A percentile compares a stretch with the other conserved stretches of the same genome.
Conservation (phyloP, 1,284 basidiomycete genomes). For the Naganishia sp. region DNA sequence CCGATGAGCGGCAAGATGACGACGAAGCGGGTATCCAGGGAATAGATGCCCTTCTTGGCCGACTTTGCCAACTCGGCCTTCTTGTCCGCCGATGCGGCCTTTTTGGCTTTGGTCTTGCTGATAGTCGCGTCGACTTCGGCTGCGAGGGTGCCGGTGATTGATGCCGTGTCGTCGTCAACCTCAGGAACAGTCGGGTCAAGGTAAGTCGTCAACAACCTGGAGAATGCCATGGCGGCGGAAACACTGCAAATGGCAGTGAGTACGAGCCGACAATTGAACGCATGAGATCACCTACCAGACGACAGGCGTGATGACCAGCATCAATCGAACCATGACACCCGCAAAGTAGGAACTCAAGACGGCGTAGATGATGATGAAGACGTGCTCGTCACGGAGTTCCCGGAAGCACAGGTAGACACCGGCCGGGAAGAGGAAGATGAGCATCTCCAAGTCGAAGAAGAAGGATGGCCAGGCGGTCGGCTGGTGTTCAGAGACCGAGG, state of each 20-base stretch:
- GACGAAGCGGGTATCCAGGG: slow-evolving; percentile 75
- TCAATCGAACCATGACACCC: slow-evolving; percentile 91
- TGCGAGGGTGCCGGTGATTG: slow-evolving; percentile 32
- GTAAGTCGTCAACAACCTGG: slow-evolving; percentile 84
- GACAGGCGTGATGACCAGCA: slow-evolving; percentile 54
- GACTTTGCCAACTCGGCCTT: slow-evolving; percentile 43
- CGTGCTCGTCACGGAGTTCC: slow-evolving; percentile 90
- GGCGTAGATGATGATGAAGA: slow-evolving; percentile 99
- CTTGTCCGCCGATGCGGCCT: slow-evolving; percentile 55
- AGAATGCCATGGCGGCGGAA: slow-evolving; percentile 84
- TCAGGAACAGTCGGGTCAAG: slow-evolving; percentile 62
- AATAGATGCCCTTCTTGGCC: slow-evolving; percentile 69
- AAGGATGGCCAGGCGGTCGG: slow-evolving; percentile 99
- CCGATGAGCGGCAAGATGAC: slow-evolving; percentile 76
- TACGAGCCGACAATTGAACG: background rate
- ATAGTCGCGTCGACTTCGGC: slow-evolving; percentile 38
- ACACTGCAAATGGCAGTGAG: slow-evolving; percentile 82
- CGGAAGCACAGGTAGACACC: slow-evolving; percentile 93
- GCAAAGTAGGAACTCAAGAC: slow-evolving; percentile 97
- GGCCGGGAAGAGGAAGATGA: slow-evolving; percentile 97
- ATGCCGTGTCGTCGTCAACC: slow-evolving; percentile 34
- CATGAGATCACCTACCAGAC: slow-evolving; percentile 41
- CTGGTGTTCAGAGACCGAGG: slow-evolving; percentile 99
- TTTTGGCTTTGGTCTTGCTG: slow-evolving; percentile 62
- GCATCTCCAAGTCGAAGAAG: slow-evolving; percentile 98